Conservation (phyloP, 441 rosid genomes). For the Syzygium syzygioides region DNA sequence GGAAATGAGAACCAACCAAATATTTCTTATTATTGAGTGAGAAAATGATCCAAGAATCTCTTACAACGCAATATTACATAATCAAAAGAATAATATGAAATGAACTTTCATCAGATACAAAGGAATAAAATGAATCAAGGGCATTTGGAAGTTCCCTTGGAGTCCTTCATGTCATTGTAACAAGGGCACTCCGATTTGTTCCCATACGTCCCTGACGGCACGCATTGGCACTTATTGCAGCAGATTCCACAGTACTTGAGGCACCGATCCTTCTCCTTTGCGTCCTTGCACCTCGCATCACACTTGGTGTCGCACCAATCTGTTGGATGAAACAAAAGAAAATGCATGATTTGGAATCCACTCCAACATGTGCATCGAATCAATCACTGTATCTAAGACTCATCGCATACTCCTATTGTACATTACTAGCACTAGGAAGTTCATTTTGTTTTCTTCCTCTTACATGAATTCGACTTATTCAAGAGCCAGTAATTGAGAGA, state of each 20-base stretch:
- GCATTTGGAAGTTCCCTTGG: constrained; percentile 24
- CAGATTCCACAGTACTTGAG: constrained; percentile 18
- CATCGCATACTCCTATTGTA: neutral
- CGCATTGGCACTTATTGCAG: constrained; percentile 17
- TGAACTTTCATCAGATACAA: neutral
- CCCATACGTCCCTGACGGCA: constrained; percentile 20
- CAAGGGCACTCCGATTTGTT: constrained; percentile 28
- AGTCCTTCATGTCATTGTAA: constrained; percentile 18
- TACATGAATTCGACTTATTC: neutral
- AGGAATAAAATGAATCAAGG: constrained; percentile 5
- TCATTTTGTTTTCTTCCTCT: neutral
- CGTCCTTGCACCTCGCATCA: constrained; percentile 2
- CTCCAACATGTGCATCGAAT: neutral
- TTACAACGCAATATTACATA: neutral
- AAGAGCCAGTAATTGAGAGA: neutral
- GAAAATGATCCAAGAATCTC: neutral
- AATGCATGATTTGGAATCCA: neutral
- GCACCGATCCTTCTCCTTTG: constrained; percentile 13
- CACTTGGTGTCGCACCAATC: constrained; percentile 20
- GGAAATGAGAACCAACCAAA: neutral
- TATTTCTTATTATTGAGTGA: neutral
- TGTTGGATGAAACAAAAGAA: neutral
- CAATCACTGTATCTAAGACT: neutral
- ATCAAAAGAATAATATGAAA: neutral
- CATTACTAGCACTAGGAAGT: neutral